These are phyloP conservation scores for Solanum neorickii DNA, from an alignment of 257 asterid species.

Conservation along the genomic window DNA sequence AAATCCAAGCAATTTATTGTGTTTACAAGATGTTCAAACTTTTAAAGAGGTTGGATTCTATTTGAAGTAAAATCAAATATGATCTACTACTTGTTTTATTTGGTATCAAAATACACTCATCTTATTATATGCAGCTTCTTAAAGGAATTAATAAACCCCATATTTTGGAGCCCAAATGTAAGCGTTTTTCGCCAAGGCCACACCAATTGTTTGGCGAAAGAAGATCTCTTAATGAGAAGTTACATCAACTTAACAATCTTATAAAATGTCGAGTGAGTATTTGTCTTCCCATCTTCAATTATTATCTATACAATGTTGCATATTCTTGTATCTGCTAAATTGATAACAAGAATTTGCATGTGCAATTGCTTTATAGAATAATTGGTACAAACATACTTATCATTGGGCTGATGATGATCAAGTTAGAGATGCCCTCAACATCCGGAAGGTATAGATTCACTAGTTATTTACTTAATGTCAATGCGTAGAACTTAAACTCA, in stretches of 20 bases:
- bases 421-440: slow-evolving; percentile 2
- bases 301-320: neutral
- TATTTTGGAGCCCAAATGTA: slow-evolving; percentile 9
- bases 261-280: slow-evolving; percentile 6
- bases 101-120: neutral
- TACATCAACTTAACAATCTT: neutral
- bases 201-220: neutral
- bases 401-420: slow-evolving; percentile 3
- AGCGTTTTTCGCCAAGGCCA: neutral
- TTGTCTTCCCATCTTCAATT: neutral
- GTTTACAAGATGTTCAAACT: neutral
- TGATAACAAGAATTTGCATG: neutral
- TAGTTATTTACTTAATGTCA: neutral
- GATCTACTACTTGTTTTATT: neutral
- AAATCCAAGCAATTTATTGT: neutral
- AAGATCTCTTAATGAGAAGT: slow-evolving; percentile 7
- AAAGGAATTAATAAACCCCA: neutral
- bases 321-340: neutral
- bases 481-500: neutral
- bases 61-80: neutral
- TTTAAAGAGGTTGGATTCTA: slow-evolving; percentile 3
- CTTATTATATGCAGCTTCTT: slow-evolving; percentile 2
- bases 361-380: neutral
- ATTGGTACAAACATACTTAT: neutral
- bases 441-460: neutral